phyloP scores from a whole-genome alignment of 768 basidiomycete genomes.

The Favolaschia claudopus region DNA sequence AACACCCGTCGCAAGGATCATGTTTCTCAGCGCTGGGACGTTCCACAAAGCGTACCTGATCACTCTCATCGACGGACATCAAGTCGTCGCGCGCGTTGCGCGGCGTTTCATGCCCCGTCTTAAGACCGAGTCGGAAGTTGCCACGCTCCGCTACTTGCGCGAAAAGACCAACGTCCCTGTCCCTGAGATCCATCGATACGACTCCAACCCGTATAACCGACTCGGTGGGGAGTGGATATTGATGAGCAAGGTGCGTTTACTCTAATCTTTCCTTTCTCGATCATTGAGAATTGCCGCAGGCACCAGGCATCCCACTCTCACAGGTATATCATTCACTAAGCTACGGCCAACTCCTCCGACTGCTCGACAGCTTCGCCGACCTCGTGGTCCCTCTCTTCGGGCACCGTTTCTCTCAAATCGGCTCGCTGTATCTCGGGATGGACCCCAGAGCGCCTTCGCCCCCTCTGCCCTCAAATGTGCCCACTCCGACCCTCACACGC shows the following conservation, averaged over 20 bases:
- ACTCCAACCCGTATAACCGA: slow-evolving; percentile 85
- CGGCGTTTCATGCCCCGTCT: slow-evolving; percentile 86
- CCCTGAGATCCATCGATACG: slow-evolving; percentile 77
- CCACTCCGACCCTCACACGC: slow-evolving; percentile 49
- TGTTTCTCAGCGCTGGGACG: slow-evolving; percentile 83
- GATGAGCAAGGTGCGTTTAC: slow-evolving; percentile 77
- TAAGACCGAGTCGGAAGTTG: slow-evolving; percentile 89
- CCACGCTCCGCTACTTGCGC: slow-evolving; percentile 83
- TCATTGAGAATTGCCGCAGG: slow-evolving; percentile 51
- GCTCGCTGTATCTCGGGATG: slow-evolving; percentile 73
- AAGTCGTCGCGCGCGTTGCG: slow-evolving; percentile 82
- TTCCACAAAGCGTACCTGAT: slow-evolving; percentile 90
- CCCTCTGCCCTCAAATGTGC: slow-evolving; percentile 50
- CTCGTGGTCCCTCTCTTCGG: slow-evolving; percentile 78
- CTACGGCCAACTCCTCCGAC: slow-evolving; percentile 66
- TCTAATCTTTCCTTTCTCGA: slow-evolving; percentile 4
- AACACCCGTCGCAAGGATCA: slow-evolving; percentile 71
- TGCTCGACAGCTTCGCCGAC: slow-evolving; percentile 73
- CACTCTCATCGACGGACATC: slow-evolving; percentile 64
- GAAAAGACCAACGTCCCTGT: slow-evolving; percentile 76
- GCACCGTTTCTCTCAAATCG: slow-evolving; percentile 78
- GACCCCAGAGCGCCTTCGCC: slow-evolving; percentile 49
- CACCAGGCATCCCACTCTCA: slow-evolving; percentile 74
- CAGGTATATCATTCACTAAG: slow-evolving; percentile 75
- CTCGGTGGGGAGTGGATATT: slow-evolving; percentile 87